Conservation (phyloP, 306 rosid genomes). For the Lithocarpus polystachyus region DNA sequence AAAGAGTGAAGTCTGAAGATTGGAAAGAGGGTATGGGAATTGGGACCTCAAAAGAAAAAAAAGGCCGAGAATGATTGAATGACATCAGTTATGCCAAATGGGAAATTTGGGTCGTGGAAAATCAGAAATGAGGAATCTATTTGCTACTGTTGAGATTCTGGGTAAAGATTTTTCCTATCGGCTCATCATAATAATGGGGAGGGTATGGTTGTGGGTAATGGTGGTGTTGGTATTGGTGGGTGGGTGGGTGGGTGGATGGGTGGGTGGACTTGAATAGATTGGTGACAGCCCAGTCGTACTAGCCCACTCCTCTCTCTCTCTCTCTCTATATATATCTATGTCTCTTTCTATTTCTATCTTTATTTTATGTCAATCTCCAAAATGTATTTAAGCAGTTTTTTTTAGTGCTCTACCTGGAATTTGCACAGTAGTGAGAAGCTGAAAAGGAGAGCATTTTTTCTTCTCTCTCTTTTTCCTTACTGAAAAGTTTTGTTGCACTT, state of each 20-base stretch:
- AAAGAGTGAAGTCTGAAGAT: slow-evolving; percentile 27
- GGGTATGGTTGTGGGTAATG: slow-evolving; percentile 30
- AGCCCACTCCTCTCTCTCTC: slow-evolving; percentile 21
- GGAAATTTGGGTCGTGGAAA: slow-evolving; percentile 42
- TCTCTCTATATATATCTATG: neutral
- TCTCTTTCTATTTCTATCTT: neutral
- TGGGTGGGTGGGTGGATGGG: slow-evolving; percentile 31
- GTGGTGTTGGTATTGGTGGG: slow-evolving; percentile 33
- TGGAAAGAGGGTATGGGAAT: slow-evolving; percentile 28
- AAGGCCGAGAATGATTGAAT: slow-evolving; percentile 1
- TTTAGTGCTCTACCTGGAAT: neutral
- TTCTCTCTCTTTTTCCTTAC: neutral
- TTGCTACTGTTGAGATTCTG: slow-evolving; percentile 72
- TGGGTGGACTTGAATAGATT: slow-evolving; percentile 31
- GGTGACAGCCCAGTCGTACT: slow-evolving; percentile 32
- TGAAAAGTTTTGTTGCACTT: neutral
- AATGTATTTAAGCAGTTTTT: neutral
- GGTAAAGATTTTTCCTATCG: slow-evolving; percentile 53
- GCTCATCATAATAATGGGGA: slow-evolving; percentile 47
- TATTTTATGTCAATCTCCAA: neutral
- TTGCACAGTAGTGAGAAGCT: neutral
- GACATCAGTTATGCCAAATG: slow-evolving; percentile 39
- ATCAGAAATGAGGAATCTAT: slow-evolving; percentile 49
- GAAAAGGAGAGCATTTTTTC: neutral
- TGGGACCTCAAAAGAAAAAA: slow-evolving; percentile 32